Base-by-base conservation (phyloP, 352 stramenopile species). In the Globisporangium mamillatum region DNA sequence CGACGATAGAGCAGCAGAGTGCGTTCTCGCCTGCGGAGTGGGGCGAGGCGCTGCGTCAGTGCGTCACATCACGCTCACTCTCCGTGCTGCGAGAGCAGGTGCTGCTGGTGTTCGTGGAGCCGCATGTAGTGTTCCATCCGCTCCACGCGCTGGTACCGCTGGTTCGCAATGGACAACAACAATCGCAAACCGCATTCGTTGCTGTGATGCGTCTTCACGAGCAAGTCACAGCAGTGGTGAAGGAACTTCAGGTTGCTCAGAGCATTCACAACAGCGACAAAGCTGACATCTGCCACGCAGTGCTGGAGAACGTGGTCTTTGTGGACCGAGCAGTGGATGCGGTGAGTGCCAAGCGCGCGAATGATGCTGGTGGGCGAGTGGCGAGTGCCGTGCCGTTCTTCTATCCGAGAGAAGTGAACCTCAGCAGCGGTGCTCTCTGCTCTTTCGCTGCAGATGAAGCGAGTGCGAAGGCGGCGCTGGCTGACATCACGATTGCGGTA, bases 241-340 rank as follows among this genome's bases (percentile, higher is more conserved):
- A 24, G 12, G 50, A 61, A 3, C 52, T 63, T 20, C 52, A 63
- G 12, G 22, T 3, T 6, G 44, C 18, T n/a, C 18, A 29, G 25
- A 44, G 1, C 2, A 9, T 32, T 29, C 61, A 10, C 29, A 60
- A 2, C 16, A 27, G 14, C 8, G 16, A 10, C 24, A 22, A 27
- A 4, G 46, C 4, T 36, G 46, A 60, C 25, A 59, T 59, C 4
- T 60, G 48, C 20, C 32, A 24, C 14, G 41, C 27, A n/a, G 24
- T 71, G 36, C 52, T 71, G 20, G 54, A 66, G 54, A 63, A 9
- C 29, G 25, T 71, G n/a, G 52, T 71, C 52, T 71, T 71, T 24
- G 60, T 34, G 4, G 36, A 46, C 7, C 34, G 34, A 27, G 24
- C 34, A 22, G 57, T 62, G 2, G 66, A 63, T n/a, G 27, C 38